These are phyloP conservation scores for Gardenia jasminoides DNA, from an alignment of 257 asterid species.

Conservation along the genomic window DNA sequence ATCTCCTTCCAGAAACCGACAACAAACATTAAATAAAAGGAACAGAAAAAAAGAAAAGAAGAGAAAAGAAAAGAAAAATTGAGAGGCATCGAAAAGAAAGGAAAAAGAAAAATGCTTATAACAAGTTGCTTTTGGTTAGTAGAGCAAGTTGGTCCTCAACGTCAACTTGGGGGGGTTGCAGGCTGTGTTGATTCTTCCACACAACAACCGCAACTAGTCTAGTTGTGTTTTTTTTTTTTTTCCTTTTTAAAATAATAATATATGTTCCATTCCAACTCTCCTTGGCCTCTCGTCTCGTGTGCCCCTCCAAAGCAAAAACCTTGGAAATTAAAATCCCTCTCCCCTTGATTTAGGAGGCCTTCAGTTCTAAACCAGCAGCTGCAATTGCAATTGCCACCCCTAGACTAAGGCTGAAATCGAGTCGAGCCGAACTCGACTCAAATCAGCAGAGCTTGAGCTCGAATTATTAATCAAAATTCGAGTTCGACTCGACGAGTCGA, in stretches of 20 bases:
- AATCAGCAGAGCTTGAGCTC: no score
- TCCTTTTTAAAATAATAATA: neutral
- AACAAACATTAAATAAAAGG: neutral
- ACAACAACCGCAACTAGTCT: constrained; percentile 3
- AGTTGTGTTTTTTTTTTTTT: neutral
- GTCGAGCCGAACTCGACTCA: no score
- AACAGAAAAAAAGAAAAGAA: neutral
- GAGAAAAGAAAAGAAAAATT: neutral
- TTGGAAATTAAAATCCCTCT: neutral
- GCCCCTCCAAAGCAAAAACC: constrained; percentile 5
- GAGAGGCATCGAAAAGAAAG: constrained; percentile 2
- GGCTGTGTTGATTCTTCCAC: constrained; percentile 9
- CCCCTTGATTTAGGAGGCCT: neutral
- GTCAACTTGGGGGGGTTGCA: constrained; percentile 10
- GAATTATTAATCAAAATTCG: no score
- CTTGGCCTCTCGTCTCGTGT: constrained; percentile 5
- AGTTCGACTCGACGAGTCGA: no score
- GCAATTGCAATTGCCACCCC: neutral
- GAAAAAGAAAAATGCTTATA: neutral
- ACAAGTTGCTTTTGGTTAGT: constrained; percentile 38
- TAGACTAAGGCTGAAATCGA: no score
- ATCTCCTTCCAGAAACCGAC: constrained; percentile 4
- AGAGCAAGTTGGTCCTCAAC: constrained; percentile 37
- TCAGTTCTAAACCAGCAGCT: neutral
- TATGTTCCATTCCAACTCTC: neutral